These are phyloP conservation scores for Blastobotrys raffinosifermentans DNA, from an alignment of 1,139 yeast species.

Conservation along the genomic window DNA sequence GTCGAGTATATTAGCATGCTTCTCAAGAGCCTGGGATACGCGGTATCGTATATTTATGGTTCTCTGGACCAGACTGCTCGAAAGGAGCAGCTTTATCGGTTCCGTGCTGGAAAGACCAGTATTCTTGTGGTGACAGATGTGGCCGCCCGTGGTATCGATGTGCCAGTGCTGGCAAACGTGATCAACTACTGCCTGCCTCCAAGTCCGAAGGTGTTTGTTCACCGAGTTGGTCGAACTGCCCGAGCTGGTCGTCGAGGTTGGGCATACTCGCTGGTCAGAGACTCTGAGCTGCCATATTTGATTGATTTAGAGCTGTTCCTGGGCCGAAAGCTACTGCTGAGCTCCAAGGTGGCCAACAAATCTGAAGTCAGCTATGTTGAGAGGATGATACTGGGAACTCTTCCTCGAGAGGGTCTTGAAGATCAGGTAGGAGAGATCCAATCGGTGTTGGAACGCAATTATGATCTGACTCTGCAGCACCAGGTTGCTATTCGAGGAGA, in stretches of 20 bases:
- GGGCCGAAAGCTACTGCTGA: conserved; percentile 69
- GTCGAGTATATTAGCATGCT: conserved; percentile 80
- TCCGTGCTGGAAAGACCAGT: conserved; percentile 76
- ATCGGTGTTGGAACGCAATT: conserved; percentile 54
- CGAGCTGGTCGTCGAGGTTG: conserved; percentile 98
- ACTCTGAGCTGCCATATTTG: conserved; percentile 81
- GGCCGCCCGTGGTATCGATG: conserved; percentile 99
- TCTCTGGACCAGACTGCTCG: conserved; percentile 93
- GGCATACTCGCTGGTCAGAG: conserved; percentile 89
- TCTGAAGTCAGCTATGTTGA: conserved; percentile 56
- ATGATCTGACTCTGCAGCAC: conserved; percentile 59
- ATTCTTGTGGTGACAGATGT: conserved; percentile 94
- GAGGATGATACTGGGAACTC: conserved; percentile 74
- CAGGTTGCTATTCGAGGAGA: conserved; percentile 86
- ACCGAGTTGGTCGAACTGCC: conserved; percentile 98
- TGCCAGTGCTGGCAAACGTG: conserved; percentile 92
- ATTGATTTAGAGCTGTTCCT: conserved; percentile 86
- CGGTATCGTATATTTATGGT: conserved; percentile 88
- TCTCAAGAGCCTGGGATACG: conserved; percentile 72
- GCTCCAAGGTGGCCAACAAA: conserved; percentile 30
- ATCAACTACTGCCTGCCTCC: conserved; percentile 87
- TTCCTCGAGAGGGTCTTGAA: conserved; percentile 71
- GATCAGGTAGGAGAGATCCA: conserved; percentile 66
- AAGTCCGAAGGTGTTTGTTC: conserved; percentile 88
- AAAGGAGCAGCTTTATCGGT: conserved; percentile 78